These are phyloP conservation scores for Sonneratia caseolaris DNA, from an alignment of 345 rosid species.

Conservation along the genomic window DNA sequence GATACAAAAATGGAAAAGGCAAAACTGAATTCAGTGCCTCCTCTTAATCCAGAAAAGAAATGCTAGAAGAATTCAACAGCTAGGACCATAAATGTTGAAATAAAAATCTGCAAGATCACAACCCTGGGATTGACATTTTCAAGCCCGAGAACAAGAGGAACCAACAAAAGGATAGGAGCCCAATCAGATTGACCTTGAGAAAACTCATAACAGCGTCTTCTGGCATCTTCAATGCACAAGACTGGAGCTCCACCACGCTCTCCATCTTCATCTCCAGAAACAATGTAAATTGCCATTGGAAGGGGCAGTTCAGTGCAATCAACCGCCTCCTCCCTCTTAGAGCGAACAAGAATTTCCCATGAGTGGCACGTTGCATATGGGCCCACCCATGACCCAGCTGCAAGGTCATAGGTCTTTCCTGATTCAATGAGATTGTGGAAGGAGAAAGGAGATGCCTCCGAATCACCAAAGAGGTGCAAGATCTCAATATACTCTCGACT, in stretches of 20 bases:
- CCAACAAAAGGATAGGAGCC: constrained; percentile 74
- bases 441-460: constrained; percentile 56
- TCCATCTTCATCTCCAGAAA: constrained; percentile 93
- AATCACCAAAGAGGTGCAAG: constrained; percentile 76
- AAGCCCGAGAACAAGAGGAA: constrained; percentile 95
- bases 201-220: constrained; percentile 55
- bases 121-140: constrained; percentile 85
- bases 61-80: background rate
- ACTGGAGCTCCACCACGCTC: constrained; percentile 97
- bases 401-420: constrained; percentile 76
- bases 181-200: constrained; percentile 55
- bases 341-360: constrained; percentile 63
- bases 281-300: constrained; percentile 82
- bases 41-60: background rate
- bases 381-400: constrained; percentile 98
- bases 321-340: constrained; percentile 37
- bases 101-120: constrained; percentile 9
- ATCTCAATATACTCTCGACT: constrained; percentile 58
- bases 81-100: background rate
- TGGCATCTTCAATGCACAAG: constrained; percentile 69
- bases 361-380: constrained; percentile 92
- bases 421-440: constrained; percentile 76
- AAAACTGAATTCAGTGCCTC: no score
- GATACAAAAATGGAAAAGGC: no score
- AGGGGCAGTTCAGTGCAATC: constrained; percentile 25